Evolutionary conservation across 768 basidiomycete species (phyloP).

Genomic region (Jaapia argillacea): DNA sequence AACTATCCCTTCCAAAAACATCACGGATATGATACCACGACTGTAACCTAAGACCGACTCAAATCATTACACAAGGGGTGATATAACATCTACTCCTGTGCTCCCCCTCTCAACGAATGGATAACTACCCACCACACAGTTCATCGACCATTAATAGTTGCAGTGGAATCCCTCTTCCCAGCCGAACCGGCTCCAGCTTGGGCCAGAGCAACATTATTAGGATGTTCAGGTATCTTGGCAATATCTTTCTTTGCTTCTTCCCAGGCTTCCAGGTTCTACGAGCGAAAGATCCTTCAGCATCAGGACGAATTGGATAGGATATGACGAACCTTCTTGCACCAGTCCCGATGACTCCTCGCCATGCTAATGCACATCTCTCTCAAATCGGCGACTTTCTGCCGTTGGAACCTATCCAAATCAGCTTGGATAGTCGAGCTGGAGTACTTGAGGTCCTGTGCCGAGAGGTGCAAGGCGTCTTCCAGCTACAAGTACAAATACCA

Average conservation of each 20-base stretch:
- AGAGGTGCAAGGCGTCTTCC: constrained; percentile 88
- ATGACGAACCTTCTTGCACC: constrained; percentile 80
- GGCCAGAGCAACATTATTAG: constrained; percentile 52
- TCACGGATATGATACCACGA: no score
- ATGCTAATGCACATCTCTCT: constrained; percentile 89
- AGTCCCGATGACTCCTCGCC: constrained; percentile 86
- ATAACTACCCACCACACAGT: no score
- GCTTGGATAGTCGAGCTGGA: constrained; percentile 94
- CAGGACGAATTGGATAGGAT: constrained; percentile 3
- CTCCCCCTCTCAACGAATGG: no score
- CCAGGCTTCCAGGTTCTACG: constrained; percentile 93
- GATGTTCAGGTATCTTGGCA: constrained; percentile 83
- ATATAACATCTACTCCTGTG: no score
- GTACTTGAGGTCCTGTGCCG: constrained; percentile 92
- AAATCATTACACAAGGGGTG: no score
- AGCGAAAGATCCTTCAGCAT: constrained; percentile 9
- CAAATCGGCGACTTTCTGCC: constrained; percentile 96
- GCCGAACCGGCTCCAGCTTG: constrained; percentile 23
- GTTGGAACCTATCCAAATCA: constrained; percentile 95
- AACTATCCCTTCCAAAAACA: no score
- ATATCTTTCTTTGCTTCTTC: constrained; percentile 92
- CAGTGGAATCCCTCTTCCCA: constrained; percentile 54
- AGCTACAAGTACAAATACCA: constrained; percentile 48
- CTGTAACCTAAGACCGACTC: no score
- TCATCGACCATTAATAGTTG: constrained; percentile 59